Base-by-base conservation (phyloP, 225 moss, liverwort and hornwort genomes). In the Thuidium tamariscinum region DNA sequence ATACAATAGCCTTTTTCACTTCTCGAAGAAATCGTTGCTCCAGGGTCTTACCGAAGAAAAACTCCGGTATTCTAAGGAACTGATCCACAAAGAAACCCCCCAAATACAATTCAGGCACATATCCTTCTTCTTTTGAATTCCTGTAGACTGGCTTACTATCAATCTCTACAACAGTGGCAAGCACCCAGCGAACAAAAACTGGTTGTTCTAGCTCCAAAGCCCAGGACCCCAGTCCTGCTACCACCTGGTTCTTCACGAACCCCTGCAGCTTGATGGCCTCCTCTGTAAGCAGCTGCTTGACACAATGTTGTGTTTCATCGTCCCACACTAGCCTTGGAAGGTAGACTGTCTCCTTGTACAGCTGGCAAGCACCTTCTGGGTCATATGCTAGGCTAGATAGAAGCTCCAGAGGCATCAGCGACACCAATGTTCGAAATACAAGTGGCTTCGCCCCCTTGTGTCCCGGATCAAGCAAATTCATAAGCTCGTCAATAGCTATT, bases 21-120 rank as follows among this genome's bases (percentile, higher is more conserved):
- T 99, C 99, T 57, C 97, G 93, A 44, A 95, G 92, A 69, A 99
- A 97, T n/a, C 94, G 90, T 84, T 95, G 94, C 71, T 98, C 98
- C 48, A 96, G 92, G 65, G 89, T 82, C 16, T 87, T 89, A 37
- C 96, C 96, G 78, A 97, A 97, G 63, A 92, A 88, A 55, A 89
- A 96, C 2, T 93, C 94, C 5, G 99, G 97, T 37, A 94, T 84
- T 84, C 96, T 88, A 30, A 99, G 87, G 88, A 97, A 99, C 75
- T 97, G 97, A 87, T 99, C 99, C 84, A 99, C 87, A 84, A 94
- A 99, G 88, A 99, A 97, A 2, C 99, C 99, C 34, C 96, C 97
- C 57, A 99, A 90, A 56, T 95, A 97, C 83, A 99, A 75, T 83
- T 99, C 97, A 57, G 86, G 89, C 16, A 95, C 97, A 87, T 97